Evolutionary conservation across 495 filamentous ascomycete genomes (phyloP).

Genomic region (Jackrogersella minutella): DNA sequence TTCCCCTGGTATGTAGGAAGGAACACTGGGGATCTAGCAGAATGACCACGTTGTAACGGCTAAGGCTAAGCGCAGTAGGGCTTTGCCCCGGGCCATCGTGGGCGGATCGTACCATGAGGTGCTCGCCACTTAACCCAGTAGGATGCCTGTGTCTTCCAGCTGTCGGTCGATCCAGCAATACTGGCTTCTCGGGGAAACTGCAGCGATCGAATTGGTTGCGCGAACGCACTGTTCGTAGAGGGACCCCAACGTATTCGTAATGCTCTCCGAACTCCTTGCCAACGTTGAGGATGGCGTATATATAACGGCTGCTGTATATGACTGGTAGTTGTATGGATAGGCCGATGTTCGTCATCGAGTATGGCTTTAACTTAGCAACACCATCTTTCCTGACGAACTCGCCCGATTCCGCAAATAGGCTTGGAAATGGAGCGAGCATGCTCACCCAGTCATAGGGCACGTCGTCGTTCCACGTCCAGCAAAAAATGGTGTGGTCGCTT

Average conservation of each 20-base stretch:
- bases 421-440: slow-evolving; percentile 1
- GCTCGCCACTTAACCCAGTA: not conserved
- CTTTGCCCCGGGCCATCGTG: not conserved
- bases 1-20: not conserved
- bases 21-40: not conserved
- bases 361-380: not conserved
- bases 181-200: not conserved
- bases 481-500: slow-evolving; percentile 13
- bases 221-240: not conserved
- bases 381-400: not conserved
- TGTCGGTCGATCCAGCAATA: not conserved
- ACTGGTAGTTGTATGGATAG: slow-evolving; percentile 7
- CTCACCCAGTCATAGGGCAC: slow-evolving; percentile 2
- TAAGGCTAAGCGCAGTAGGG: not conserved
- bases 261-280: not conserved
- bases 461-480: slow-evolving; percentile 1
- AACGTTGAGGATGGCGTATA: slow-evolving; percentile 1
- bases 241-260: not conserved
- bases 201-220: slow-evolving; percentile 1
- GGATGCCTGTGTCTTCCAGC: not conserved
- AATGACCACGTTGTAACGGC: not conserved
- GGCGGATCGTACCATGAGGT: not conserved
- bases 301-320: not conserved
- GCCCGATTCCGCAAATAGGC: not conserved
- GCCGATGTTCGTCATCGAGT: not conserved